phyloP scores from a whole-genome alignment of 1,284 basidiomycete species.

The Tremellales sp. region DNA sequence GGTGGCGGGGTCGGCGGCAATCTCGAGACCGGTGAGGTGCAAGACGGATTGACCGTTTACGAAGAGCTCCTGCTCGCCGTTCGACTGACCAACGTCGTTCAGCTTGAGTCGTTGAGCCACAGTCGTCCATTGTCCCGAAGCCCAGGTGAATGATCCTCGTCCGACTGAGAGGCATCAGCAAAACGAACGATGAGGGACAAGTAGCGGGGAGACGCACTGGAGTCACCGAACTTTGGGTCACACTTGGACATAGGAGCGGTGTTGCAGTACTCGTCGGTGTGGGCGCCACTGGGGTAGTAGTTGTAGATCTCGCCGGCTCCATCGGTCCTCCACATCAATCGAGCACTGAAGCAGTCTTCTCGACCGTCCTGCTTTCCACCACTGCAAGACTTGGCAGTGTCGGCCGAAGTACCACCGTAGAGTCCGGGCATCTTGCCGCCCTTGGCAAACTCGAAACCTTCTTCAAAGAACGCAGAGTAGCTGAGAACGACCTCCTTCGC shows the following conservation, averaged over 20 bases:
- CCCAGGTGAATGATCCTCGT: constrained; percentile 66
- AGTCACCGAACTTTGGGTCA: constrained; percentile 43
- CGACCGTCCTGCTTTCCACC: constrained; percentile 44
- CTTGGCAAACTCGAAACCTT: constrained; percentile 45
- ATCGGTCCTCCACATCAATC: constrained; percentile 48
- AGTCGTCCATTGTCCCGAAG: constrained; percentile 59
- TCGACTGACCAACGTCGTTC: constrained; percentile 55
- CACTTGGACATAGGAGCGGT: constrained; percentile 27
- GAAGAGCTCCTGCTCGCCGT: constrained; percentile 55
- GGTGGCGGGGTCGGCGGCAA: constrained; percentile 52
- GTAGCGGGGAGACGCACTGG: constrained; percentile 22
- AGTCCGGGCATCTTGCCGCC: constrained; percentile 51
- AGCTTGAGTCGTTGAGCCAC: constrained; percentile 62
- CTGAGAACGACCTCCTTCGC: constrained; percentile 41
- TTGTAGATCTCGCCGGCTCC: constrained; percentile 45
- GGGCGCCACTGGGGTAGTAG: constrained; percentile 27
- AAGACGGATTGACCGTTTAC: constrained; percentile 60
- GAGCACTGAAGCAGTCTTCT: constrained; percentile 44
- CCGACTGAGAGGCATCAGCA: constrained; percentile 55
- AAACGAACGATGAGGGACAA: neutral
- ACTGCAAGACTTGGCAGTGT: constrained; percentile 42
- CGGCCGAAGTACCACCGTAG: constrained; percentile 33
- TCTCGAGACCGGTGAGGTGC: constrained; percentile 54
- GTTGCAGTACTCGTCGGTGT: constrained; percentile 24
- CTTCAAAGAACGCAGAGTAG: constrained; percentile 46